Base-by-base conservation (phyloP, 176 grass and related monocot species). In the Eremochloa ophiuroides region DNA sequence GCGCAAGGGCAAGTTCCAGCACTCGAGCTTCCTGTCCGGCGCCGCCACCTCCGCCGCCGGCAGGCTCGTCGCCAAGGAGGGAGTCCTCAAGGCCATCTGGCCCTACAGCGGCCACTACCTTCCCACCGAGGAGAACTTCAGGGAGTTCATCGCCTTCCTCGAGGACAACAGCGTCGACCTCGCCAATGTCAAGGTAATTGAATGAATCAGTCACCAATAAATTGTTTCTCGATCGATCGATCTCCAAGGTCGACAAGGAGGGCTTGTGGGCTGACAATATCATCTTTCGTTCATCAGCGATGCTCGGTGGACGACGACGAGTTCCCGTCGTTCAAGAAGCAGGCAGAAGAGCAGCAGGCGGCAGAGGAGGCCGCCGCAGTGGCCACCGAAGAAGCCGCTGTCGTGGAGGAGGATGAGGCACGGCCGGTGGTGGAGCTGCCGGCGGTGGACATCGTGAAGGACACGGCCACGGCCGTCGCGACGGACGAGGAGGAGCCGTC, bases 81-180 rank as follows among this genome's bases (percentile, higher is more conserved):
- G 93, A 12, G 74, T 78, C 74, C 88, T 99, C 75, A 55, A 88
- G 93, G 97, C 93, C 7, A 99, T 99, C 50, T 99, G 93, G 97
- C 97, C 97, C n/a, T 99, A 99, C 47, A 99, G 97, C 28, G 97
- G 97, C 25, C 97, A 99, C 69, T 99, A 99, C 69, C 89, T 93
- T 41, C 97, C 97, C 3, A 99, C 93, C 5, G 93, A 99, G 33
- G 93, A 99, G 39, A 95, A 99, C 62, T 99, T 99, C 31, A 83
- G 85, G 22, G 97, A 99, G 91, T 93, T 99, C 83, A 90, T 96
- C 70, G 75, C 83, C 67, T 99, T 99, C 83, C 81, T 99, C 20
- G 82, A 91, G 89, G 93, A 95, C 27, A 88, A 99, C 85, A 83
- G 31, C 55, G 97, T 99, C 18, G 93, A 99, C 31, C 93, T 99